Conservation (phyloP, 2,329 filamentous ascomycete species). For the Penicillium sp. region DNA sequence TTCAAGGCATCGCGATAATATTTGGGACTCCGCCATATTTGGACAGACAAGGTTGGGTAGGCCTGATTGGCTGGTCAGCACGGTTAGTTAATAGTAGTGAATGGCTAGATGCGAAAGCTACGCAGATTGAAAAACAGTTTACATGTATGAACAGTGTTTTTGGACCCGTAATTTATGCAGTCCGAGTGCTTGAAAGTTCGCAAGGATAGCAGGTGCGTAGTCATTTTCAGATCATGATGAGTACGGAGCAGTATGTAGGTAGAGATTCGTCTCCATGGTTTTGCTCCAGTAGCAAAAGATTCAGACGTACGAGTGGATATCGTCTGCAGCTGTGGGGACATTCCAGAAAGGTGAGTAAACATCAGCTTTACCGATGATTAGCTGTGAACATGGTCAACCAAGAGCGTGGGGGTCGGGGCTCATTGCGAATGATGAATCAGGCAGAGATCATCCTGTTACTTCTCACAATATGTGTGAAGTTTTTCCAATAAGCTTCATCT, state of each 20-base stretch:
- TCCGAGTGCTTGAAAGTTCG: neutral
- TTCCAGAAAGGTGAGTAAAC: neutral
- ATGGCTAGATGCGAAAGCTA: neutral
- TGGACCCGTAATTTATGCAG: neutral
- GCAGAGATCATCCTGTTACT: neutral
- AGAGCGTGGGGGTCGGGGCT: neutral
- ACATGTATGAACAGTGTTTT: too few relatives aligned
- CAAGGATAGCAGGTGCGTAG: neutral
- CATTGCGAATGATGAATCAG: neutral
- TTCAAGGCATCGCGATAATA: neutral
- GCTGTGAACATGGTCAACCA: neutral
- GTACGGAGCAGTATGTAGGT: neutral
- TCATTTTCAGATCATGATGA: neutral
- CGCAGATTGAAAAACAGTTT: neutral
- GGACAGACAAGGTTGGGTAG: too few relatives aligned
- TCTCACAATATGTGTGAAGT: neutral
- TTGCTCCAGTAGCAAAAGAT: too few relatives aligned
- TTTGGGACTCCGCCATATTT: neutral
- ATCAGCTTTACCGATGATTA: constrained; percentile 1
- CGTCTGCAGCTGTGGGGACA: neutral
- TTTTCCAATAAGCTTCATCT: neutral
- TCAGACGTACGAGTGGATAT: neutral
- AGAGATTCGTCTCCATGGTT: neutral
- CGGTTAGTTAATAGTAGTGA: neutral
- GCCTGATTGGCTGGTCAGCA: neutral